phyloP scores from a whole-genome alignment of 495 filamentous ascomycete genomes.

The Aspergillus sclerotiicarbonarius region DNA sequence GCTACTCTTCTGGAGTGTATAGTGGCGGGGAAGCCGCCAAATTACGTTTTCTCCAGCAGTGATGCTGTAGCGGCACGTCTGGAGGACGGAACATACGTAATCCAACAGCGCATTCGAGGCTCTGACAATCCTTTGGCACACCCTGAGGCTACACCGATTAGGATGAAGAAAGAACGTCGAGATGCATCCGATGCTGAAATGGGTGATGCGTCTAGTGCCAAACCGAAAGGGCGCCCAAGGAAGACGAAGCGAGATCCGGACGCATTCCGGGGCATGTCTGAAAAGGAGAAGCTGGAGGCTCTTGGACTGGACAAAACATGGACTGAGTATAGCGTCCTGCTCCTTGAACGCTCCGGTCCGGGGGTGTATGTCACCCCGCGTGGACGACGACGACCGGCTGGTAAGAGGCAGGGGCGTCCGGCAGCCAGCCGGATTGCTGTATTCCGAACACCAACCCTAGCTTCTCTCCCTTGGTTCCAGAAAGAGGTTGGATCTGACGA shows the following conservation, averaged over 20 bases:
- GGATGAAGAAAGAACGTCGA: slow-evolving; percentile 7
- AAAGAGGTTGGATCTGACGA: slow-evolving; percentile 6
- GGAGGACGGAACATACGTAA: slow-evolving; percentile 29
- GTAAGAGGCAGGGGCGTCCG: slow-evolving; percentile 49
- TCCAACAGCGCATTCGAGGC: background rate
- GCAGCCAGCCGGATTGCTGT: slow-evolving; percentile 48
- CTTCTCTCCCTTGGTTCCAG: slow-evolving; percentile 38
- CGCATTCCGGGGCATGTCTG: slow-evolving; percentile 30
- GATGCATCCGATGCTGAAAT: slow-evolving; percentile 9
- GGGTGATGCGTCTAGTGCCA: background rate
- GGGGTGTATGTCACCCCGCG: slow-evolving; percentile 54
- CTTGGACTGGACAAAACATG: slow-evolving; percentile 43
- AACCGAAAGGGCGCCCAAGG: slow-evolving; percentile 1
- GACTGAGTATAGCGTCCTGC: slow-evolving; percentile 43
- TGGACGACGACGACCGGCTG: slow-evolving; percentile 43
- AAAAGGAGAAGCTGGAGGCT: slow-evolving; percentile 39
- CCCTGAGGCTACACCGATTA: slow-evolving; percentile 3
- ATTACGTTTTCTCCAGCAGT: slow-evolving; percentile 32
- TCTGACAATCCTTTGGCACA: background rate
- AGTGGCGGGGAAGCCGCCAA: slow-evolving; percentile 24
- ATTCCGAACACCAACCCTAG: slow-evolving; percentile 46
- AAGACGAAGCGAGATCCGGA: slow-evolving; percentile 19
- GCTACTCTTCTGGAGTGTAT: slow-evolving; percentile 48
- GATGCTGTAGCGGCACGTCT: slow-evolving; percentile 30
- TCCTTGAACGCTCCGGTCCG: slow-evolving; percentile 39